phyloP scores from a whole-genome alignment of 352 stramenopile genomes.

The Blastocystis sp. region DNA sequence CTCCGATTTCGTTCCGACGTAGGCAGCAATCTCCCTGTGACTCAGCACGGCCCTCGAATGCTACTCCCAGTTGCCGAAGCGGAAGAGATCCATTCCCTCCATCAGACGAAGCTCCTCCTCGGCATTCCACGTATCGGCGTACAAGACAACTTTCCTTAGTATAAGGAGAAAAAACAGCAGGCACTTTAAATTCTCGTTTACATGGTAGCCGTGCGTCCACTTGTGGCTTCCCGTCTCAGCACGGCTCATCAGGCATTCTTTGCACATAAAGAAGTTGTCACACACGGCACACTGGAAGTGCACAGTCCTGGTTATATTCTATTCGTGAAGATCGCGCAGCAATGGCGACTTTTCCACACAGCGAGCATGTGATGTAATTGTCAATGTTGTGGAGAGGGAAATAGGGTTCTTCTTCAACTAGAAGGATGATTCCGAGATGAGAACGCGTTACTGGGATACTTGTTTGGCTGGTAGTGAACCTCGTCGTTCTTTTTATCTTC shows the following conservation, averaged over 20 bases:
- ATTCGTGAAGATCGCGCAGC: background rate
- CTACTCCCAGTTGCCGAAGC: slow-evolving; percentile 89
- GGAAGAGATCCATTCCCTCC: slow-evolving; percentile 89
- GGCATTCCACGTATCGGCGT: slow-evolving; percentile 80
- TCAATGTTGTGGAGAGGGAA: slow-evolving; percentile 36
- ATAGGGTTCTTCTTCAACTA: slow-evolving; percentile 59
- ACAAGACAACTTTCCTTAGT: slow-evolving; percentile 20
- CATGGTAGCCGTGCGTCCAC: slow-evolving; percentile 76
- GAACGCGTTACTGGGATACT: slow-evolving; percentile 14
- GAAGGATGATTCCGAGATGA: background rate
- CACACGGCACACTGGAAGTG: slow-evolving; percentile 77
- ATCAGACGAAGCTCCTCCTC: slow-evolving; percentile 91
- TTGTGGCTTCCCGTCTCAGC: slow-evolving; percentile 74
- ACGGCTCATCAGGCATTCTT: slow-evolving; percentile 88
- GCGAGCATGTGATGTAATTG: slow-evolving; percentile 13
- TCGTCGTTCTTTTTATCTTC: background rate
- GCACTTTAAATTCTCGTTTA: slow-evolving; percentile 73
- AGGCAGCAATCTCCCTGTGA: slow-evolving; percentile 78
- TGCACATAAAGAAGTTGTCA: slow-evolving; percentile 82
- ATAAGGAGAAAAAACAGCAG: background rate
- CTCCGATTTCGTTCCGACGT: slow-evolving; percentile 81
- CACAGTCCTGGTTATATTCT: slow-evolving; percentile 75
- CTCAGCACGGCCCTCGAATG: background rate
- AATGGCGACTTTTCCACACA: slow-evolving; percentile 7
- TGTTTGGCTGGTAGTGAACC: background rate